Evolutionary conservation across 1,139 yeast genomes (phyloP), one percentile per base, ranked within the genome.

Genomic region (Chernovozyma aurita): DNA sequence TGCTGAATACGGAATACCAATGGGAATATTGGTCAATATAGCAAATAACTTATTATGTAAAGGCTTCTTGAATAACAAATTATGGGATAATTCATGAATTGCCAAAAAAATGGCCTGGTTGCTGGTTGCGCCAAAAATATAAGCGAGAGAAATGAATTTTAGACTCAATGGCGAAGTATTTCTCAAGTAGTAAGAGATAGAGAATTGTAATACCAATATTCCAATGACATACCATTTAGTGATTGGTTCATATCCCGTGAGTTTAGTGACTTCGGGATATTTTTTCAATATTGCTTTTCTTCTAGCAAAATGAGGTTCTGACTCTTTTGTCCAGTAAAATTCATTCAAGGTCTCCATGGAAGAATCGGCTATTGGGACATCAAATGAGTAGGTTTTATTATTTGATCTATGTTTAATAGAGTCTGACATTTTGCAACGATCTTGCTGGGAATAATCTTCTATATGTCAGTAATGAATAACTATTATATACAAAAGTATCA

Each of bases 1-100:
- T 0, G 96, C 96, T 30, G 87, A 75, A 58, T 86, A 88, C 1
- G 97, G 97, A 27, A 88, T 72, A 1, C 95, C 96, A 37, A 88
- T 85, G 1, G 96, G 95, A 35, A 85, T 61, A 53, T 88, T 88
- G 28, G 90, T 75, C 45, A 85, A 63, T 8, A 87, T 82, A 28
- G 95, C 77, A 52, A 83, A 87, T 22, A 87, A 56, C 56, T 85
- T 81, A 57, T 88, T 88, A 57, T 80, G 77, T 7, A 85, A 34
- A 0, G 95, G 94, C 47, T 75, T 78, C 50, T 77, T 85, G 70
- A 88, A 88, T n/a, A 85, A 84, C 37, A 88, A 66, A 53, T 88
- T 88, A 58, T 88, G 97, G 20, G 84, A 77, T 37, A 87, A 65
- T 57, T 88, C 97, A 59, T 88, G 97, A 49, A 88, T 86, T 18